Evolutionary conservation across 208 protist genomes (phyloP), one percentile per base, ranked within the genome.

Genomic region (Trypanosoma mega): DNA sequence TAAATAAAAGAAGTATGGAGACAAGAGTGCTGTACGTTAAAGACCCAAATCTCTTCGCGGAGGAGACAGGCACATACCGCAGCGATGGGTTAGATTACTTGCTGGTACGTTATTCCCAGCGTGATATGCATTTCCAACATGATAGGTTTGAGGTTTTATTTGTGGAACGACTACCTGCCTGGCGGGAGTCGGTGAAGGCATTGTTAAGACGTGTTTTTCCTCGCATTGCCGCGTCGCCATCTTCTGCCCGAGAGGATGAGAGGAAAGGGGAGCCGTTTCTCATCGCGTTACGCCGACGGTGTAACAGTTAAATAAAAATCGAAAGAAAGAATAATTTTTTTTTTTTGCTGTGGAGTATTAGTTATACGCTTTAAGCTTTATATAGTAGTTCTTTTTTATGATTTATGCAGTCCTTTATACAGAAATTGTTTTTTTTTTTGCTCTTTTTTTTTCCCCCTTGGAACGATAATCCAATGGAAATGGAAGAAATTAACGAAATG

Each of bases 1-100:
- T 39, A 39, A 12, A 16, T 39, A 16, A 6, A 39, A 6, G 12
- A 39, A 39, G 34, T 16, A 39, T 39, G 34, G 12, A 6, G 12
- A 39, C 34, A n/a, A n/a, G n/a, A n/a, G 21, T 82, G 41, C 56
- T 27, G 20, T 83, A 83, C 68, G 56, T 57, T 11, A 83, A 83
- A 63, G 64, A 83, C 30, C 56, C 67, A 3, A 31, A 9, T 1
- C 64, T 27, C 20, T 83, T 83, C 62, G 48, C 67, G 24, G 61
- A 68, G 18, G 60, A 69, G 55, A 20, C 23, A 47, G 52, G 20
- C 9, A 43, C 70, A 12, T 83, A 83, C 62, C 49, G 51, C 31
- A 23, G 51, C 18, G 57, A 72, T 12, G 77, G 63, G 7, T 50
- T 79, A 27, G 77, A 83, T 59, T 83, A 76, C 49, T 50, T 75